phyloP scores from a whole-genome alignment of 768 basidiomycete species.

The Serendipita indica region DNA sequence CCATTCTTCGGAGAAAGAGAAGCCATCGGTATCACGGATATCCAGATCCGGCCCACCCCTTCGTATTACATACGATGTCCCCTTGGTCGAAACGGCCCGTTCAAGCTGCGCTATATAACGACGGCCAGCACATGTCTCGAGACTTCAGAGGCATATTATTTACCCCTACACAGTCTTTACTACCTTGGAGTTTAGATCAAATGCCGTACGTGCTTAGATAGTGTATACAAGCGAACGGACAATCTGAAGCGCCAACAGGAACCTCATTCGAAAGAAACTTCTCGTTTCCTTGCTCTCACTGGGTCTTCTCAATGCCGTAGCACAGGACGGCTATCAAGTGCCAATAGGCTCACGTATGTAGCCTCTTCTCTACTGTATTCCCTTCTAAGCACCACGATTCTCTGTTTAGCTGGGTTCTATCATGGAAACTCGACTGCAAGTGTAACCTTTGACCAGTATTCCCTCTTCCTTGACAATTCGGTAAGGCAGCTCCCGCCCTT shows the following conservation, averaged over 20 bases:
- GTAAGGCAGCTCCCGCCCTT: neutral
- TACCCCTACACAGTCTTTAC: neutral
- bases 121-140: neutral
- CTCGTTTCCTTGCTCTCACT: neutral
- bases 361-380: neutral
- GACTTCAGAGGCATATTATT: neutral
- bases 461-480: conserved; percentile 17
- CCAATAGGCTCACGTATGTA: neutral
- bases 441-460: conserved; percentile 19
- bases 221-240: neutral
- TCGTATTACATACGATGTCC: too few species aligned
- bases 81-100: too few species aligned
- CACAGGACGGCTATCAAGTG: neutral
- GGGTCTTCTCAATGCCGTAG: neutral
- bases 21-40: too few species aligned
- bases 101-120: conserved; percentile 1
- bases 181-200: neutral
- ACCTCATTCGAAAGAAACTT: neutral
- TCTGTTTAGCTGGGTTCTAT: conserved; percentile 18
- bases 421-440: conserved; percentile 19
- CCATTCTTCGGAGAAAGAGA: too few species aligned
- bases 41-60: too few species aligned
- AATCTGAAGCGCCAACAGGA: neutral
- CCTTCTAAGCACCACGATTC: conserved; percentile 15
- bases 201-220: neutral